Evolutionary conservation across 148 eudicot genomes (phyloP).

Genomic region (Silene conica): DNA sequence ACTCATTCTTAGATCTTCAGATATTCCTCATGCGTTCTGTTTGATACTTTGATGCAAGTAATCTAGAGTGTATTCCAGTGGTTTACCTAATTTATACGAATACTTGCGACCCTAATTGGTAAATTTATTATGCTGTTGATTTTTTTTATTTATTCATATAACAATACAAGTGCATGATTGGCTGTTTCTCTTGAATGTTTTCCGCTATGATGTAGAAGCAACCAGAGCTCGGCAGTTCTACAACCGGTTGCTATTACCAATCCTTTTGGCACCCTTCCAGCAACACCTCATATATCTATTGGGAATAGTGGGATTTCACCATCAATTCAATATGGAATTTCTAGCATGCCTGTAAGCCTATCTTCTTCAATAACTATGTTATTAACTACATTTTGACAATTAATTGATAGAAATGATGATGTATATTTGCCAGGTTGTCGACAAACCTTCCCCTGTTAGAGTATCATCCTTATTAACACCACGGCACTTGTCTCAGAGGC

Average conservation of each 20-base stretch:
- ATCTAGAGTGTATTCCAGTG: neutral
- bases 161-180: neutral
- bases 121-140: neutral
- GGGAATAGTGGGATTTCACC: conserved; percentile 72
- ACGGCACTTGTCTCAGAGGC: conserved; percentile 85
- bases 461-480: conserved; percentile 82
- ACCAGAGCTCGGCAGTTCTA: conserved; percentile 47
- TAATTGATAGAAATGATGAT: conserved; percentile 3
- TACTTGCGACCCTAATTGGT: neutral
- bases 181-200: neutral
- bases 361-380: neutral
- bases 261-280: conserved; percentile 93
- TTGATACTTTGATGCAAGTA: neutral
- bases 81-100: neutral
- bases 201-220: conserved; percentile 35
- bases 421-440: conserved; percentile 58
- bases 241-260: conserved; percentile 60
- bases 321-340: conserved; percentile 89
- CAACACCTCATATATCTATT: conserved; percentile 88
- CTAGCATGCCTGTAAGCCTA: conserved; percentile 78
- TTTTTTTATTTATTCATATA: neutral
- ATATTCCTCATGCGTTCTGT: too few relatives aligned
- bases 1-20: too few relatives aligned
- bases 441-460: conserved; percentile 79
- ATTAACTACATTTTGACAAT: neutral